These are phyloP conservation scores for Paecilomyces variotii DNA, from an alignment of 2,329 filamentous ascomycete genomes.

Conservation along the genomic window DNA sequence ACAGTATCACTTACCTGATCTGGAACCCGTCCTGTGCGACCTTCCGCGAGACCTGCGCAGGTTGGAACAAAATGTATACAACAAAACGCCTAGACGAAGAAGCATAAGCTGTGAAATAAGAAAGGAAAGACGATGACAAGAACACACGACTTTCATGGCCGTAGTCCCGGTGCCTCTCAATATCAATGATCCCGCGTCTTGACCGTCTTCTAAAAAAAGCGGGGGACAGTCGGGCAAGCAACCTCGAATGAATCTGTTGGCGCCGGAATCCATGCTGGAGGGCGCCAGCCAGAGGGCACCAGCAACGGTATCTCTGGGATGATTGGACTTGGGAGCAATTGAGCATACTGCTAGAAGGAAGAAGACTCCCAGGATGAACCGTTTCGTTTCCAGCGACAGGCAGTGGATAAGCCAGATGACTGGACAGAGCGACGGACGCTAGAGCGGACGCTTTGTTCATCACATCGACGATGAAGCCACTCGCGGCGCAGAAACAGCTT, in stretches of 20 bases:
- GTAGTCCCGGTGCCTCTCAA: background rate
- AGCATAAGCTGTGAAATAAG: background rate
- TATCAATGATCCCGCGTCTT: background rate
- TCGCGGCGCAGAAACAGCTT: background rate
- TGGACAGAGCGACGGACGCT: background rate
- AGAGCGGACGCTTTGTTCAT: background rate
- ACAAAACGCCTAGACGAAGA: background rate
- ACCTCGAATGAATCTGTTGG: background rate
- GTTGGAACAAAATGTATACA: background rate
- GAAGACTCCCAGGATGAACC: background rate
- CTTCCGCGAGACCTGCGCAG: background rate
- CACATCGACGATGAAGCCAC: background rate
- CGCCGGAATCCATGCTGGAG: background rate
- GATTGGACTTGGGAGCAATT: background rate
- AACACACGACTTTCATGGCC: background rate
- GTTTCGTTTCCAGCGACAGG: background rate
- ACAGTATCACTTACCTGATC: background rate
- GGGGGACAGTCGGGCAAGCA: background rate
- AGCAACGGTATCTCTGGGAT: background rate
- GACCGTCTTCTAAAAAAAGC: background rate
- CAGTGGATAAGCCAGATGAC: background rate
- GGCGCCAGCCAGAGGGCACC: background rate
- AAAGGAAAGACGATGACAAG: background rate
- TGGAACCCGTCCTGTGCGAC: background rate
- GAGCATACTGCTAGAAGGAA: background rate